Evolutionary conservation across 2,329 filamentous ascomycete species (phyloP).

Genomic region (Aspergillus ruber): DNA sequence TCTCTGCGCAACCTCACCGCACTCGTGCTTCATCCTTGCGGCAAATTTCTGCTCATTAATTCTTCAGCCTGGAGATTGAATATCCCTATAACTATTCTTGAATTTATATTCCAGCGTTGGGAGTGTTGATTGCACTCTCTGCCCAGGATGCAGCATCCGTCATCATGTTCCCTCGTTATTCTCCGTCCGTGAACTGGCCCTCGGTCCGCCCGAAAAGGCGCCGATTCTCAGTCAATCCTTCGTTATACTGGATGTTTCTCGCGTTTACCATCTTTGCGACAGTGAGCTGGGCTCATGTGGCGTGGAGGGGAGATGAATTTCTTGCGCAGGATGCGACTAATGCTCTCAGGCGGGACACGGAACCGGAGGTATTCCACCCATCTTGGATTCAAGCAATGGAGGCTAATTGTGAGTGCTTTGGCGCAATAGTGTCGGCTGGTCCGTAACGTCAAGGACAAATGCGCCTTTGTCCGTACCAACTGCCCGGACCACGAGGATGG

Average conservation of each 20-base stretch:
- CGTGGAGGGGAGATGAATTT: neutral
- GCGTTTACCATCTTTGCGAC: constrained; percentile 28
- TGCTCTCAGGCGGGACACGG: constrained; percentile 13
- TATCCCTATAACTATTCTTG: neutral
- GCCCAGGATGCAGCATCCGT: constrained; percentile 23
- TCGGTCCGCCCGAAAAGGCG: constrained; percentile 16
- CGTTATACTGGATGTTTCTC: constrained; percentile 41
- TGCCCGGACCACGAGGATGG: constrained; percentile 87
- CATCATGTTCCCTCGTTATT: constrained; percentile 20
- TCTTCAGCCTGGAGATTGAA: neutral
- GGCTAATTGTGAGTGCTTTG: constrained; percentile 1
- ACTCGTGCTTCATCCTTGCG: neutral
- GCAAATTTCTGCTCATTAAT: neutral
- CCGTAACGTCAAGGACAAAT: constrained; percentile 71
- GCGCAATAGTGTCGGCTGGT: constrained; percentile 65
- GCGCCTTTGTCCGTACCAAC: constrained; percentile 73
- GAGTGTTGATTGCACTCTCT: neutral
- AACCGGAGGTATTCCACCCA: constrained; percentile 21
- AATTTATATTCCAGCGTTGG: too few relatives aligned
- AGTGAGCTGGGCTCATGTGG: constrained; percentile 17
- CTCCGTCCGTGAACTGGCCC: constrained; percentile 15
- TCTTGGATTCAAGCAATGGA: neutral
- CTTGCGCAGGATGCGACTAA: neutral
- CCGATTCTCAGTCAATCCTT: constrained; percentile 36
- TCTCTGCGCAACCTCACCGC: neutral